phyloP scores from a whole-genome alignment of 176 grass and related monocot species.

The Oryza longistaminata region DNA sequence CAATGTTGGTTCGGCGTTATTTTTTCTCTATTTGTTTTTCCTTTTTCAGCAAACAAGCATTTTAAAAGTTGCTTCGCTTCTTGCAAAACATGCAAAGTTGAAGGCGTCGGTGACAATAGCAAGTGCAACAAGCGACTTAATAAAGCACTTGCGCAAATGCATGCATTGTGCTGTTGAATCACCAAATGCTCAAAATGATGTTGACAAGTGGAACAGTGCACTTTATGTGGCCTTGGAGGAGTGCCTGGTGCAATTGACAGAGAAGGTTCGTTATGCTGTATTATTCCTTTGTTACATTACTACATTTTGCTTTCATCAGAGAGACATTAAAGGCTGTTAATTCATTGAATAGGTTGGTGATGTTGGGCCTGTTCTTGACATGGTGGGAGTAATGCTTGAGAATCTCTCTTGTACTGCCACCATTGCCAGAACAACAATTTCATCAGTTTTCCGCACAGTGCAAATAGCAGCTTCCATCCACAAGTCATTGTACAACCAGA shows the following conservation, averaged over 20 bases:
- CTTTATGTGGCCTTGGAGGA: conserved; percentile 83
- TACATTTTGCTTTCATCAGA: conserved; percentile 23
- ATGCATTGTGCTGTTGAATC: conserved; percentile 86
- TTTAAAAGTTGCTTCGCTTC: conserved; percentile 78
- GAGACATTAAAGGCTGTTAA: conserved; percentile 26
- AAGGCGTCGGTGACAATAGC: conserved; percentile 73
- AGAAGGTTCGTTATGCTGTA: conserved; percentile 64
- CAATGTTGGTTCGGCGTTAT: no score
- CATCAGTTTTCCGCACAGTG: conserved; percentile 79
- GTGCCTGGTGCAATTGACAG: conserved; percentile 68
- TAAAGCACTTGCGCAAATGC: conserved; percentile 93
- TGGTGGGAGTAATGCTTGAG: conserved; percentile 82
- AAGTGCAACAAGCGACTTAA: conserved; percentile 77
- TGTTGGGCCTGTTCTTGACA: conserved; percentile 92
- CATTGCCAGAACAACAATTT: conserved; percentile 69
- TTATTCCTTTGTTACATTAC: conserved; percentile 24
- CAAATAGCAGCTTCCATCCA: conserved; percentile 76
- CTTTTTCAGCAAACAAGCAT: no score
- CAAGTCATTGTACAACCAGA: conserved; percentile 79
- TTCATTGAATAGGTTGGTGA: conserved; percentile 75
- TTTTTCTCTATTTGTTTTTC: no score
- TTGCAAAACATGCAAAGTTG: conserved; percentile 69
- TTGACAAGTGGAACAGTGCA: conserved; percentile 52
- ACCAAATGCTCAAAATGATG: conserved; percentile 56
- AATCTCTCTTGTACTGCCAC: conserved; percentile 69